phyloP scores from a whole-genome alignment of 2,329 filamentous ascomycete species.

The Albophoma yamanashiensis region DNA sequence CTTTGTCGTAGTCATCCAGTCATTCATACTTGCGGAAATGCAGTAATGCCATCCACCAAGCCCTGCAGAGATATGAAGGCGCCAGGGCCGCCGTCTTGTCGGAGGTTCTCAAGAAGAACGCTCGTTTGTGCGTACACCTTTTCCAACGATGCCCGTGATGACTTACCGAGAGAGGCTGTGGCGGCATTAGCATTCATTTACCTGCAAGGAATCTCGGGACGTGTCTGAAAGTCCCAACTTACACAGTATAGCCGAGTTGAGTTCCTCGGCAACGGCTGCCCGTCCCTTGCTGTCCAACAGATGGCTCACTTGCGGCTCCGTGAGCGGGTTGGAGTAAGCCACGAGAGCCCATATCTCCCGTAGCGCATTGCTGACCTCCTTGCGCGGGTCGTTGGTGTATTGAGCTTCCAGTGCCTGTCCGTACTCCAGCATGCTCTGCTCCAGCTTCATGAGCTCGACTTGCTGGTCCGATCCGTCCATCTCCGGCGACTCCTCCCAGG shows the following conservation, averaged over 20 bases:
- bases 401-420: conserved; percentile 69
- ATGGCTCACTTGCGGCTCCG: conserved; percentile 63
- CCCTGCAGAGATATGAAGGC: conserved; percentile 62
- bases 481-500: conserved; percentile 39
- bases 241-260: conserved; percentile 91
- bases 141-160: conserved; percentile 76
- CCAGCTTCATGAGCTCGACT: conserved; percentile 33
- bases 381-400: conserved; percentile 60
- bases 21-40: conserved; percentile 20
- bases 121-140: conserved; percentile 78
- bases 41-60: conserved; percentile 35
- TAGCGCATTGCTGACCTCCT: conserved; percentile 62
- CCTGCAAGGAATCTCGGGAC: too few relatives aligned
- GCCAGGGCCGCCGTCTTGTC: conserved; percentile 67
- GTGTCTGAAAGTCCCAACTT: conserved; percentile 24
- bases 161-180: conserved; percentile 80
- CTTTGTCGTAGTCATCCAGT: neutral
- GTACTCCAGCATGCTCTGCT: conserved; percentile 64
- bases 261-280: conserved; percentile 74
- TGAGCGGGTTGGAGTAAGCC: conserved; percentile 73
- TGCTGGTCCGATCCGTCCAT: conserved; percentile 33
- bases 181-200: conserved; percentile 7
- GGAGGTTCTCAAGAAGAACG: conserved; percentile 72
- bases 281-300: conserved; percentile 68
- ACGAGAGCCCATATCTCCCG: conserved; percentile 81